Conservation (phyloP, 176 grass and related monocot genomes). For the Avena atlantica region DNA sequence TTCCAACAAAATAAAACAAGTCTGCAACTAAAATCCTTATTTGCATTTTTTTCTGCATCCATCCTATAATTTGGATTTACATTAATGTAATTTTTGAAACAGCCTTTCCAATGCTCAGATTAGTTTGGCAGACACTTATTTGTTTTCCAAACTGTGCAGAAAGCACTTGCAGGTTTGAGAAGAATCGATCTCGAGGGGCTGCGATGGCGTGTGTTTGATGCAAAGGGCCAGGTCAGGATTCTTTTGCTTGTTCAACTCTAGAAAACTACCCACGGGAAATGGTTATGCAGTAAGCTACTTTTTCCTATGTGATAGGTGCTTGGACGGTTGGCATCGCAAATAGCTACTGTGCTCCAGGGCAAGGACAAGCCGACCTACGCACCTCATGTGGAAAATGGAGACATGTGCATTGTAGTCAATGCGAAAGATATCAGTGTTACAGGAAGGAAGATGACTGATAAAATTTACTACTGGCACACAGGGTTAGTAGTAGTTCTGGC, state of each 20-base stretch:
- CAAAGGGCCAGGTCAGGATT: constrained; percentile 79
- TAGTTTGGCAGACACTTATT: not conserved
- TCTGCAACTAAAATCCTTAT: not conserved
- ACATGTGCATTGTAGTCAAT: constrained; percentile 96
- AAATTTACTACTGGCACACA: constrained; percentile 97
- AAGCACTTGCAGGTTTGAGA: constrained; percentile 93
- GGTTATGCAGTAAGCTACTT: not conserved
- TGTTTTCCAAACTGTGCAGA: constrained; percentile 53
- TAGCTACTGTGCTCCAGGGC: constrained; percentile 84
- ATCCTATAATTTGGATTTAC: not conserved
- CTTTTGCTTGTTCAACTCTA: not conserved
- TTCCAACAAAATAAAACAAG: not conserved
- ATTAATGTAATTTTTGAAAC: not conserved
- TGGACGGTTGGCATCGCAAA: constrained; percentile 87
- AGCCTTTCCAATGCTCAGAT: not conserved
- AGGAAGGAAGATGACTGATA: constrained; percentile 92
- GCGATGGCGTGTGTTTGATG: constrained; percentile 95
- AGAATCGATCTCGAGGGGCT: constrained; percentile 92
- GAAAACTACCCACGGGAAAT: not conserved
- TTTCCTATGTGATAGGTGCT: constrained; percentile 63
- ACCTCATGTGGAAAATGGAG: constrained; percentile 86
- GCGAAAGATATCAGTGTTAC: constrained; percentile 88
- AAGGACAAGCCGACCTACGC: constrained; percentile 98
- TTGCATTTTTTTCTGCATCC: not conserved
- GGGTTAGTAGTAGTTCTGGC: constrained; percentile 54